phyloP scores from a whole-genome alignment of 2,329 filamentous ascomycete genomes.

The Neopestalotiopsis rosae region DNA sequence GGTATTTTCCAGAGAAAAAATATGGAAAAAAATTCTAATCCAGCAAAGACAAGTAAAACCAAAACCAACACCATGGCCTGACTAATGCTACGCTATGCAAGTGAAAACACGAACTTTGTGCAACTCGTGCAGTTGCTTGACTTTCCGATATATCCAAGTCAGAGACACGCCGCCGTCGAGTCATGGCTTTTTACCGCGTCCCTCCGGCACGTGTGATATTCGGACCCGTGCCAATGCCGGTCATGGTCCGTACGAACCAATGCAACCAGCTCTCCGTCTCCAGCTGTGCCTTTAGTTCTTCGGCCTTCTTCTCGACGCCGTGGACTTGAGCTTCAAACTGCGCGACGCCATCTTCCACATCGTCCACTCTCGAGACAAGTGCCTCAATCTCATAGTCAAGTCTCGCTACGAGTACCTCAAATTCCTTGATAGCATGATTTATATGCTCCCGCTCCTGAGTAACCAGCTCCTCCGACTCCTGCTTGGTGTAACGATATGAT shows the following conservation, averaged over 20 bases:
- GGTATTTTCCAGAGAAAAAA: neutral
- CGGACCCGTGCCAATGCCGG: conserved; percentile 64
- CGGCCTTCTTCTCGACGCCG: conserved; percentile 70
- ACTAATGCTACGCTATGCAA: conserved; percentile 15
- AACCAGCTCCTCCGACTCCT: conserved; percentile 72
- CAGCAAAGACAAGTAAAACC: neutral
- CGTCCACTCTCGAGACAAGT: conserved; percentile 79
- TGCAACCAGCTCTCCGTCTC: conserved; percentile 68
- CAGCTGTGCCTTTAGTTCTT: conserved; percentile 66
- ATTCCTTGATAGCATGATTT: conserved; percentile 74
- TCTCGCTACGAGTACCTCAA: conserved; percentile 82
- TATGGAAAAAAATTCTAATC: neutral
- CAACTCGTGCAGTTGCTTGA: neutral
- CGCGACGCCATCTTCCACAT: conserved; percentile 81
- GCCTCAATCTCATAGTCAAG: conserved; percentile 90
- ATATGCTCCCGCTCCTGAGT: conserved; percentile 71
- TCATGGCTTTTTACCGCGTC: neutral
- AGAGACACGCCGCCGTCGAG: neutral
- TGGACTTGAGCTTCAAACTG: conserved; percentile 82
- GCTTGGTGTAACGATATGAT: conserved; percentile 70
- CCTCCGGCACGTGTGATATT: conserved; percentile 50
- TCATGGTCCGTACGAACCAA: conserved; percentile 67
- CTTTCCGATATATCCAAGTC: neutral
- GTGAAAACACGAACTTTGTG: conserved; percentile 1
- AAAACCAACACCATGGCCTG: conserved; percentile 7